Conservation (phyloP, 108 stramenopile species). For the Skeletonema menzelii region DNA sequence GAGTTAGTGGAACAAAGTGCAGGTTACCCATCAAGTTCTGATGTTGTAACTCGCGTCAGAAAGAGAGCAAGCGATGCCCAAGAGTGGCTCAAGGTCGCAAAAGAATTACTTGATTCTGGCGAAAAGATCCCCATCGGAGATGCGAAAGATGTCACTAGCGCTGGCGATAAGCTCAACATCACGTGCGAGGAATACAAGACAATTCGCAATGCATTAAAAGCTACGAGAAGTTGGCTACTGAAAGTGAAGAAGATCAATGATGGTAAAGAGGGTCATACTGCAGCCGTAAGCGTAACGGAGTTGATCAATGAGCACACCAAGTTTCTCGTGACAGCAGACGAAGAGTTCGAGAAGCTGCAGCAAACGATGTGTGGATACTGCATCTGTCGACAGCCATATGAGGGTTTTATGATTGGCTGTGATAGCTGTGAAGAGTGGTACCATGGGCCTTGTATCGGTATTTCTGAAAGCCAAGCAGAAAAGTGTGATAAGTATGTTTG, state of each 20-base stretch:
- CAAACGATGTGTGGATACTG: slow-evolving; percentile 82
- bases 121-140: slow-evolving; percentile 56
- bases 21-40: slow-evolving; percentile 59
- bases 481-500: slow-evolving; percentile 80
- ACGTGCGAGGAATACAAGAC: slow-evolving; percentile 53
- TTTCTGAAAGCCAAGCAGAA: slow-evolving; percentile 74
- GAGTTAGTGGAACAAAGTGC: slow-evolving; percentile 50
- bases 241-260: slow-evolving; percentile 62
- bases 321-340: slow-evolving; percentile 66
- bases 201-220: slow-evolving; percentile 49
- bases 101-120: slow-evolving; percentile 40
- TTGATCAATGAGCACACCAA: slow-evolving; percentile 68
- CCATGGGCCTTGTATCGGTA: slow-evolving; percentile 89
- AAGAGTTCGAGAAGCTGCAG: slow-evolving; percentile 61
- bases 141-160: slow-evolving; percentile 57
- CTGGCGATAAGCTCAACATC: slow-evolving; percentile 63
- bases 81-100: slow-evolving; percentile 45
- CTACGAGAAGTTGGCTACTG: slow-evolving; percentile 58
- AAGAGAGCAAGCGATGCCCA: slow-evolving; percentile 41
- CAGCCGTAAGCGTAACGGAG: slow-evolving; percentile 45
- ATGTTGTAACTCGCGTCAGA: slow-evolving; percentile 61
- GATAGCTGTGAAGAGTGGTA: slow-evolving; percentile 95
- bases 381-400: slow-evolving; percentile 88
- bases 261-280: slow-evolving; percentile 29
- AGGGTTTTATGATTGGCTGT: slow-evolving; percentile 96